Evolutionary conservation across 768 basidiomycete species (phyloP), one percentile per base, ranked within the genome.

Genomic region (Pisolithus microcarpus): DNA sequence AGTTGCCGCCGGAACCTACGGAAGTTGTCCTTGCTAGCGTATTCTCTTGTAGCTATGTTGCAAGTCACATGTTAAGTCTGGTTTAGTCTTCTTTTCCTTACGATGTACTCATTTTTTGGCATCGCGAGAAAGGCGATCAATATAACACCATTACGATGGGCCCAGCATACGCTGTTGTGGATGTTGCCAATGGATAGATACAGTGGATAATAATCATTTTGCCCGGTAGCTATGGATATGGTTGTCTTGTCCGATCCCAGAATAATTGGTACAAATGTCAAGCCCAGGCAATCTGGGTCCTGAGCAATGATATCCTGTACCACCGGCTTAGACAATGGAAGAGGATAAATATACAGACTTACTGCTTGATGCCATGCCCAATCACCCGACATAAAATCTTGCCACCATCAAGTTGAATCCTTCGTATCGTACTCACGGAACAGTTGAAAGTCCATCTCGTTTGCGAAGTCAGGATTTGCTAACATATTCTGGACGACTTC

Each of bases 1-100:
- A 64, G 39, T 28, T 62, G 61, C 4, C 48, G 37, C 1, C 48
- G 47, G 43, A 64, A 64, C 16, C 58, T 57, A 11, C 52, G 52
- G 31, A 60, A 59, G 2, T 7, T 31, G 6, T 36, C 28, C 18
- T 47, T 40, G 3, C 34, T 43, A 0, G 53, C 49, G 28, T 50
- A 58, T 13, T 51, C 26, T 19, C 39, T 52, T 3, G 31, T 52
- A 2, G 40, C 52, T 48, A 28, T 28, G 28, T 28, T 9, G 9
- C 1, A 9, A 28, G 9, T n/a, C n/a, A n/a, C n/a, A n/a, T n/a
- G n/a, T n/a, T n/a, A n/a, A n/a, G n/a, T n/a, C n/a, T n/a, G n/a
- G n/a, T n/a, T n/a, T n/a, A n/a, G n/a, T n/a, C n/a, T n/a, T n/a
- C n/a, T n/a, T n/a, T n/a, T n/a, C n/a, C n/a, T n/a, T n/a, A n/a